Evolutionary conservation across 176 grass and related monocot species (phyloP), one percentile per base, ranked within the genome.

Genomic region (Pharus latifolius): DNA sequence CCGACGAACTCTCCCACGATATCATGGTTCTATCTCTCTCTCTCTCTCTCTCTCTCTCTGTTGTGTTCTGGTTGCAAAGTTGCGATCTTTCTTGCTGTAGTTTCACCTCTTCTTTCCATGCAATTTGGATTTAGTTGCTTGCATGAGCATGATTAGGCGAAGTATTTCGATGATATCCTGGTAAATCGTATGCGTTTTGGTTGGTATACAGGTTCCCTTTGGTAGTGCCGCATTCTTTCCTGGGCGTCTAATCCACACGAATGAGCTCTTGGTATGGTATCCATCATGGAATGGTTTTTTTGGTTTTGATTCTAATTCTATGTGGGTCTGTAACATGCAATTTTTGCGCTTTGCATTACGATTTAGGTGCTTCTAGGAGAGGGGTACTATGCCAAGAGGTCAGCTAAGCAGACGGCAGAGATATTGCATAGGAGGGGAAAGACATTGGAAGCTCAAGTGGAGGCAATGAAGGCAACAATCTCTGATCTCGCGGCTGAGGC

Each of bases 281-380:
- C 29, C 20, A 52, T 32, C 10, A 14, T 66, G 8, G 17, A 12
- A 4, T 17, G 30, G 1, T 49, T 28, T 64, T 77, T 41, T n/a
- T 69, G 22, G 15, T 3, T 3, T 11, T 8, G 18, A 34, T 53
- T 74, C 66, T 40, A 63, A 31, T 54, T 51, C 47, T 4, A 12
- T 19, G 4, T 31, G 4, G 8, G 7, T 67, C 34, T 56, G 27
- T 18, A 49, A 33, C 66, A 15, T 81, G 16, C n/a, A 28, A 38
- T 55, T 42, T 23, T 64, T 33, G 27, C 59, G 40, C 41, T 47
- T 67, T 78, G 40, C 7, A 30, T 73, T 74, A 12, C 71, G 49
- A 47, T 24, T 60, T 70, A 99, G 95, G 95, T 94, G 63, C 72
- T 99, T 84, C 80, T 99, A 49, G 95, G 95, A 19, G 95, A 99